phyloP scores from a whole-genome alignment of 2,329 filamentous ascomycete species.

The Penicillium sp. region DNA sequence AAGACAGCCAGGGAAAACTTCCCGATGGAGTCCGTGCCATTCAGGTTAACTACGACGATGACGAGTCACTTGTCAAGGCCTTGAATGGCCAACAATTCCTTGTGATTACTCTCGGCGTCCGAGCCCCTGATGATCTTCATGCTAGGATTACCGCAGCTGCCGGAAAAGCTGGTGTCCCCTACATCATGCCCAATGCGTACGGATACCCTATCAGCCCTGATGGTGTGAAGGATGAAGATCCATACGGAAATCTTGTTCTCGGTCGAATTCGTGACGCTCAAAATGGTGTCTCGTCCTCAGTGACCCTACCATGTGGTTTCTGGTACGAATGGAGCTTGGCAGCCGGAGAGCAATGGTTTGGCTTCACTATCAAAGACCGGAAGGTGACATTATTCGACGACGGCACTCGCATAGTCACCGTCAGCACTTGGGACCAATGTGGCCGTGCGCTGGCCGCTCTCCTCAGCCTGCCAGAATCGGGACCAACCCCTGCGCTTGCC shows the following conservation, averaged over 20 bases:
- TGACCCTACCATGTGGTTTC: constrained; percentile 40
- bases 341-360: constrained; percentile 30
- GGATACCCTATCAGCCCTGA: constrained; percentile 23
- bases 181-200: constrained; percentile 47
- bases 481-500: constrained; percentile 28
- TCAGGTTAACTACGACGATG: constrained; percentile 43
- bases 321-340: constrained; percentile 48
- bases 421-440: constrained; percentile 53
- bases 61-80: constrained; percentile 40
- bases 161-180: constrained; percentile 46
- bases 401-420: constrained; percentile 49
- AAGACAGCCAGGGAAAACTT: constrained; percentile 32
- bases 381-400: constrained; percentile 45
- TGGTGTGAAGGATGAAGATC: constrained; percentile 21
- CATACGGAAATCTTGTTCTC: constrained; percentile 18
- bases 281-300: constrained; percentile 31
- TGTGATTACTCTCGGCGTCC: constrained; percentile 44
- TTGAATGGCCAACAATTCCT: constrained; percentile 49
- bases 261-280: constrained; percentile 28
- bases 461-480: constrained; percentile 38
- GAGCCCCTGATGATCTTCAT: constrained; percentile 39
- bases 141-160: constrained; percentile 47
- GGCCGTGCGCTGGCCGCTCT: constrained; percentile 46
- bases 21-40: constrained; percentile 39
- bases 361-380: constrained; percentile 42